Base-by-base conservation (phyloP, 768 basidiomycete genomes). In the Collybia nuda region DNA sequence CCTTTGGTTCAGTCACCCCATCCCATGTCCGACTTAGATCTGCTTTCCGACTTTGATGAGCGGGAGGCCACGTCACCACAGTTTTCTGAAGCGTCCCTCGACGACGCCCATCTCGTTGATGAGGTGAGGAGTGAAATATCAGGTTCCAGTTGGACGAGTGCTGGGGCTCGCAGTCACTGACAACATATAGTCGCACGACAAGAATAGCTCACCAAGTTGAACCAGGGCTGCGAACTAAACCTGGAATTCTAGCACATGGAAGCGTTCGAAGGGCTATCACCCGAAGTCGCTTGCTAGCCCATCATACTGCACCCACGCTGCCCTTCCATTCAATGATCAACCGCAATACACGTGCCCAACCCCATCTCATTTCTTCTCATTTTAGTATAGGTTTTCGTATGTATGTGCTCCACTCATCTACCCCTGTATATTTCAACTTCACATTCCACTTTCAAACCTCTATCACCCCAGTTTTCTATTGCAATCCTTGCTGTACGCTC, bases 91-190 rank as follows among this genome's bases (percentile, higher is more conserved):
- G 21, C 51, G 5, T 8, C 41, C 24, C 32, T 43, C 11, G 56
- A 56, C 19, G 44, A 52, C 5, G 40, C 14, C 26, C 36, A 50
- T 17, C 24, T 47, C 11, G 48, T 53, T 26, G 59, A 58, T 28
- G 29, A 47, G 14, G 45, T 17, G 11, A 46, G 49, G 19, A 56
- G 57, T 21, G 55, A 61, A 32, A 19, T 42, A 3, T 61, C 59
- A 14, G 54, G 46, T 12, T 58, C 55, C 11, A 62, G 61, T 40
- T 62, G 61, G 61, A 53, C 52, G 22, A 61, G 61, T 44, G 61
- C 47, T 12, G 48, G 55, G 12, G 42, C 45, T 23, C 56, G 50
- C 32, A 51, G 48, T 26, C 55, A 42, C 35, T 58, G 26, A 48
- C 6, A 40, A 3, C 32, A 11, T 32, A 6, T 11, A 32, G 32